These are phyloP conservation scores for Fusarium agapanthi DNA, from an alignment of 2,329 filamentous ascomycete genomes.

Conservation along the genomic window DNA sequence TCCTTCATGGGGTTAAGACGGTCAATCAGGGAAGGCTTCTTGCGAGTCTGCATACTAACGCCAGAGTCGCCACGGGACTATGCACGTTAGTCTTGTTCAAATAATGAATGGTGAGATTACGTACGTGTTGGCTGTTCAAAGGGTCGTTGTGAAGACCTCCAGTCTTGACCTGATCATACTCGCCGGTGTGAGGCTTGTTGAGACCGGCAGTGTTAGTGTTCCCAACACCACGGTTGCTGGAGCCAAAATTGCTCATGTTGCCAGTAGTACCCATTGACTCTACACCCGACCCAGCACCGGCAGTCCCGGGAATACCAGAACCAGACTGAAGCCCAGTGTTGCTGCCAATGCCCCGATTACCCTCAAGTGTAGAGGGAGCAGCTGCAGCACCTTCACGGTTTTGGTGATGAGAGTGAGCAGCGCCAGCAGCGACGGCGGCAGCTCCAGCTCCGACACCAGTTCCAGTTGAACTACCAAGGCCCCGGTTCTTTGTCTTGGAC, in stretches of 20 bases:
- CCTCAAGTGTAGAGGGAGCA: not conserved
- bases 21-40: conserved; percentile 36
- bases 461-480: conserved; percentile 14
- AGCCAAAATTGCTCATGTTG: not conserved
- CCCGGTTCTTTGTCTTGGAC: conserved; percentile 19
- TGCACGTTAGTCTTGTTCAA: not conserved
- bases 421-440: conserved; percentile 1
- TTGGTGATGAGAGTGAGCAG: conserved; percentile 26
- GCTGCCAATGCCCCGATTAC: not conserved
- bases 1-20: conserved; percentile 37
- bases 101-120: not conserved
- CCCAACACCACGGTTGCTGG: not conserved
- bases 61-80: conserved; percentile 25
- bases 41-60: not conserved
- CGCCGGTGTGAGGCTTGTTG: not conserved
- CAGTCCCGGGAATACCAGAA: not conserved
- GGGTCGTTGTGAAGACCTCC: conserved; percentile 27
- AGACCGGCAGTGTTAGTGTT: conserved; percentile 20
- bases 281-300: conserved; percentile 1
- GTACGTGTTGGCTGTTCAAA: conserved; percentile 20
- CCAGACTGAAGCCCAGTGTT: not conserved
- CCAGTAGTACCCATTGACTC: conserved; percentile 1
- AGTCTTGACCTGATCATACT: conserved; percentile 15
- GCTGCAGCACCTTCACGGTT: not conserved
- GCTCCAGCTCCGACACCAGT: conserved; percentile 3